phyloP scores from a whole-genome alignment of 2,329 filamentous ascomycete species.

The Aureobasidium uvarum region DNA sequence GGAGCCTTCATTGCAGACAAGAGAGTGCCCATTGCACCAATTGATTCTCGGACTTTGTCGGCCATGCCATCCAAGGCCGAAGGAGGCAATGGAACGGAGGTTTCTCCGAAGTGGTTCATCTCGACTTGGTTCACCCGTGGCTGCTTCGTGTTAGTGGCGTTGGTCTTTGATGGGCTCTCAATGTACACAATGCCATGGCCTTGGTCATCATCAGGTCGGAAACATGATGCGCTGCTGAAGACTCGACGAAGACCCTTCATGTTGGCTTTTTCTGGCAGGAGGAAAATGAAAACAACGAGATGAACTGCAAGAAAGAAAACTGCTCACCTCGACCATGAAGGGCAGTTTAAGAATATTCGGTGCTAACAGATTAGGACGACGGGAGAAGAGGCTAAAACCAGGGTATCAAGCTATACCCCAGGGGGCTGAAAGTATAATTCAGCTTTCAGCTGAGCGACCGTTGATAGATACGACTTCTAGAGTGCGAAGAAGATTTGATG shows the following conservation, averaged over 20 bases:
- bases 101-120: slow-evolving; percentile 22
- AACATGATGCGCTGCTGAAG: slow-evolving; percentile 20
- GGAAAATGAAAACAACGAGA: not conserved
- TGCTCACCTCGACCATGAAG: slow-evolving; percentile 15
- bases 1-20: slow-evolving; percentile 38
- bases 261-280: not conserved
- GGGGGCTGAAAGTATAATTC: slow-evolving; percentile 19
- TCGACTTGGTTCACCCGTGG: slow-evolving; percentile 24
- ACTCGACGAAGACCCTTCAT: slow-evolving; percentile 24
- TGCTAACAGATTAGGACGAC: slow-evolving; percentile 9
- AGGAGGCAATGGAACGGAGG: slow-evolving; percentile 28
- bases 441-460: slow-evolving; percentile 18
- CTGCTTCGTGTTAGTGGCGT: slow-evolving; percentile 19
- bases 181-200: slow-evolving; percentile 1
- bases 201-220: not conserved
- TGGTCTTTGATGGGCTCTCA: not conserved
- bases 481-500: not conserved
- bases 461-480: not conserved
- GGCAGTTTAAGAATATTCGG: slow-evolving; percentile 6
- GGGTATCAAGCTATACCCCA: slow-evolving; percentile 20
- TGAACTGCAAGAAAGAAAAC: not conserved
- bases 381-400: slow-evolving; percentile 15
- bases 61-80: slow-evolving; percentile 33
- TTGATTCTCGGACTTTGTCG: slow-evolving; percentile 31
- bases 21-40: slow-evolving; percentile 34